Evolutionary conservation across 345 rosid species (phyloP), one percentile per base, ranked within the genome.

Genomic region (Eucalyptus guilfoylei): DNA sequence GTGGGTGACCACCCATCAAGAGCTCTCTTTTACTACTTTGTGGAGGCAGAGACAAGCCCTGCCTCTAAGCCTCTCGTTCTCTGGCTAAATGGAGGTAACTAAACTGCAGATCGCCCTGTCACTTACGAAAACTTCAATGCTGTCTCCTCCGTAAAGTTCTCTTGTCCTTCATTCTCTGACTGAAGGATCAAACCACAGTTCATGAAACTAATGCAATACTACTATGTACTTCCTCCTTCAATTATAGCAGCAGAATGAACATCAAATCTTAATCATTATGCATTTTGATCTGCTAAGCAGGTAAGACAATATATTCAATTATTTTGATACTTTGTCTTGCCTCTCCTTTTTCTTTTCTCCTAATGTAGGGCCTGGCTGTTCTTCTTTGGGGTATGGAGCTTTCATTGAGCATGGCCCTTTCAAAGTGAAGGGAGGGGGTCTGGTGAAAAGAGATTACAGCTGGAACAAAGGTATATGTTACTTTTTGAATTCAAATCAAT

Each of bases 371-470:
- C 94, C 94, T 88, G 93, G 94, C 37, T 92, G 93, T 81, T 93
- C 95, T 26, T 93, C 94, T 6, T 4, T 92, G 37, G 93, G 93
- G 87, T 91, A 86, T 10, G 94, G 94, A 86, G 93, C 93, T 85
- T 91, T 93, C 87, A 37, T n/a, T 58, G 94, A 92, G 81, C 92
- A 92, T 86, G 93, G 94, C 34, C 94, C 94, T 52, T 93, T 93
- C 85, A 88, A 44, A 80, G 91, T 92, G 60, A 89, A 88, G 58
- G 91, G 91, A 45, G 83, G 81, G 44, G 80, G 47, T 54, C 87
- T 93, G 40, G 49, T 86, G 21, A 89, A 49, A 80, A 93, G 92
- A 19, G 89, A 90, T 14, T 85, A 91, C 76, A 91, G 93, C 86
- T 93, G 94, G 94, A 93, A 92, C 54, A 91, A 64, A 88, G 94